Percentiles rank a stretch among this genome's conserved stretches.
phyloP scores from a whole-genome alignment of 768 basidiomycete genomes.

The Austroboletus festivus region DNA sequence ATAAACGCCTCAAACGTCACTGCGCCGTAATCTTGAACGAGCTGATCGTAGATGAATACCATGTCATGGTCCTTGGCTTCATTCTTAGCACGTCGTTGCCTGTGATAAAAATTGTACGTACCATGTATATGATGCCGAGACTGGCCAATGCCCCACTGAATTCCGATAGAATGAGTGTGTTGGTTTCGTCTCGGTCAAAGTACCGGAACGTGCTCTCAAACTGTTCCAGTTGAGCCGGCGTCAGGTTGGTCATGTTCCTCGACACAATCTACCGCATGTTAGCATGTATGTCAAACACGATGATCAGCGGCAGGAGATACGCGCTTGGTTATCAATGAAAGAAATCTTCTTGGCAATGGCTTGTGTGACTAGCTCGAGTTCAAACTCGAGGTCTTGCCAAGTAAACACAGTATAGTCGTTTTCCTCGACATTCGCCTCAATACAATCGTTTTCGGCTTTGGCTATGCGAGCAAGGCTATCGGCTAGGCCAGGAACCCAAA shows the following conservation, averaged over 20 bases:
- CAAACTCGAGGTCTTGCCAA: slow-evolving; percentile 85
- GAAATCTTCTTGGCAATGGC: slow-evolving; percentile 86
- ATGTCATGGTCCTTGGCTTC: slow-evolving; percentile 75
- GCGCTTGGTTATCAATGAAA: slow-evolving; percentile 94
- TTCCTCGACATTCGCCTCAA: slow-evolving; percentile 89
- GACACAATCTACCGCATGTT: slow-evolving; percentile 72
- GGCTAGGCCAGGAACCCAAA: slow-evolving; percentile 62
- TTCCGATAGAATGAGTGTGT: slow-evolving; percentile 80
- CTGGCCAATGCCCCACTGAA: slow-evolving; percentile 94
- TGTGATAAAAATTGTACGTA: slow-evolving; percentile 29
- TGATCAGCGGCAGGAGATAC: not conserved
- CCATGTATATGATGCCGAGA: slow-evolving; percentile 89
- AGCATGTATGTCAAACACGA: slow-evolving; percentile 3
- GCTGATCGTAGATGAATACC: slow-evolving; percentile 76
- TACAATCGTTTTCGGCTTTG: slow-evolving; percentile 71
- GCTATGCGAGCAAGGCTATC: slow-evolving; percentile 54
- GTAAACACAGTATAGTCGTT: slow-evolving; percentile 95
- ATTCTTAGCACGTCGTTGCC: not conserved
- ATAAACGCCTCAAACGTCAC: slow-evolving; percentile 94
- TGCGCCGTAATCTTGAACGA: slow-evolving; percentile 78
- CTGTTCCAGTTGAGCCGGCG: slow-evolving; percentile 93
- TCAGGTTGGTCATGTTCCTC: slow-evolving; percentile 88
- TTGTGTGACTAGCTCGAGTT: slow-evolving; percentile 77
- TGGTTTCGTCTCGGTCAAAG: slow-evolving; percentile 91
- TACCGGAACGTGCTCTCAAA: slow-evolving; percentile 97